phyloP scores from a whole-genome alignment of 2,329 filamentous ascomycete species.

The Seiridium unicorne region DNA sequence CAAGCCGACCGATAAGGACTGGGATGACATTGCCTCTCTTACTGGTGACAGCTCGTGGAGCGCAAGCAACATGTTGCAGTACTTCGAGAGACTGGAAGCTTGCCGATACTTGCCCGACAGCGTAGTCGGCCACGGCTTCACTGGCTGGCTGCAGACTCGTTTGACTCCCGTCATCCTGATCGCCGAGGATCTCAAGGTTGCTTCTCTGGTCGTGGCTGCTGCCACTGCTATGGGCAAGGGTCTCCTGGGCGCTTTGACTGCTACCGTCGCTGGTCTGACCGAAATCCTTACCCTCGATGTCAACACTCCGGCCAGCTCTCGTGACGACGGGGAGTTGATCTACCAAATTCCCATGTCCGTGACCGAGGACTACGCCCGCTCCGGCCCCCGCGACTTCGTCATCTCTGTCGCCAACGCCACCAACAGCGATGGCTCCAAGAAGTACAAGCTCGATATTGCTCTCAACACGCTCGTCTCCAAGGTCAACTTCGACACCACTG shows the following conservation, averaged over 20 bases:
- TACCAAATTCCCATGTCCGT: slow-evolving; percentile 48
- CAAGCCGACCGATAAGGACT: slow-evolving; percentile 42
- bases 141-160: slow-evolving; percentile 21
- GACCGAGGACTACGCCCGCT: slow-evolving; percentile 38
- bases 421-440: slow-evolving; percentile 30
- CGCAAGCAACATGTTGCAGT: slow-evolving; percentile 21
- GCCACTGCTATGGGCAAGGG: slow-evolving; percentile 7
- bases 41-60: slow-evolving; percentile 25
- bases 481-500: slow-evolving; percentile 15
- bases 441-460: slow-evolving; percentile 39
- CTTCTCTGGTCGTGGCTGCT: slow-evolving; percentile 9
- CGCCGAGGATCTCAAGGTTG: slow-evolving; percentile 41
- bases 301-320: slow-evolving; percentile 1
- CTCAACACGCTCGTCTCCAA: slow-evolving; percentile 23
- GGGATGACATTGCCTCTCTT: slow-evolving; percentile 38
- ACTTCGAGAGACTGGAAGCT: slow-evolving; percentile 23
- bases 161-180: slow-evolving; percentile 44
- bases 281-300: slow-evolving; percentile 10
- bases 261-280: slow-evolving; percentile 9
- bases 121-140: slow-evolving; percentile 28
- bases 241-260: slow-evolving; percentile 1
- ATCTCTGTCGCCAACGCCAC: slow-evolving; percentile 37
- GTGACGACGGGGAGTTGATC: slow-evolving; percentile 38
- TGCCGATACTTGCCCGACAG: slow-evolving; percentile 33
- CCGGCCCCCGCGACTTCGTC: slow-evolving; percentile 48